Evolutionary conservation across 345 rosid genomes (phyloP).

Genomic region (Gossypium rotundifolium): DNA sequence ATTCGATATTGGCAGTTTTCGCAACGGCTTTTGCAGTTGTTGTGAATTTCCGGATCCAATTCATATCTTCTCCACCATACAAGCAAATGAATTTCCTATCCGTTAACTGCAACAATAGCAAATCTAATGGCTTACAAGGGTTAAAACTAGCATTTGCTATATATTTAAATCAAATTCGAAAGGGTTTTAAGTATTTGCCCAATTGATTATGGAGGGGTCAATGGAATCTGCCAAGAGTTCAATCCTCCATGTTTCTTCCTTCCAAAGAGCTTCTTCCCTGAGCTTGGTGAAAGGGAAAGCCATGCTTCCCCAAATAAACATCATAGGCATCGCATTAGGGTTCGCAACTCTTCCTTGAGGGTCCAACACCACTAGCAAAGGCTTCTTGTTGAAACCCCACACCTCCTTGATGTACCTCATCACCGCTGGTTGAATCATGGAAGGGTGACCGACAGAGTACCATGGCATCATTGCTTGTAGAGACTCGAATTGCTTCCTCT

Average conservation of each 20-base stretch:
- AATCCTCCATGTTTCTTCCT: constrained; percentile 44
- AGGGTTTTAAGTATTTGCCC: constrained; percentile 23
- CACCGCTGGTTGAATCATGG: constrained; percentile 37
- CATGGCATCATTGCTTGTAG: constrained; percentile 47
- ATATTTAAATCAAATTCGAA: no score
- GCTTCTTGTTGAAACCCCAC: constrained; percentile 48
- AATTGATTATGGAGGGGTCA: constrained; percentile 26
- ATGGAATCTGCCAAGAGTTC: constrained; percentile 41
- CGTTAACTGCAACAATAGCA: constrained; percentile 20
- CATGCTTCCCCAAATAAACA: constrained; percentile 60
- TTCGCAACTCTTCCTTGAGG: constrained; percentile 46
- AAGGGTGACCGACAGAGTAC: constrained; percentile 49
- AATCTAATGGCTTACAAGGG: no score
- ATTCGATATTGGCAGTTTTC: constrained; percentile 19
- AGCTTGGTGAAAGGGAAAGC: constrained; percentile 53
- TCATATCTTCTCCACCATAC: constrained; percentile 55
- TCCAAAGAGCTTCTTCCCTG: constrained; percentile 63
- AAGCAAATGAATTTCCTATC: constrained; percentile 39
- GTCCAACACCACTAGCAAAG: constrained; percentile 52
- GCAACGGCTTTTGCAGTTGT: constrained; percentile 24
- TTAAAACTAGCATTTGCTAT: no score
- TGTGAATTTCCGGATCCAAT: constrained; percentile 49
- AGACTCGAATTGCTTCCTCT: constrained; percentile 16
- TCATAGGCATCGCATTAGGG: constrained; percentile 48
- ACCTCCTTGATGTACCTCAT: constrained; percentile 56